Percentiles rank a stretch among this genome's conserved stretches.
These are phyloP conservation scores for Typha latifolia DNA, from an alignment of 176 grass and related monocot genomes.

Conservation along the genomic window DNA sequence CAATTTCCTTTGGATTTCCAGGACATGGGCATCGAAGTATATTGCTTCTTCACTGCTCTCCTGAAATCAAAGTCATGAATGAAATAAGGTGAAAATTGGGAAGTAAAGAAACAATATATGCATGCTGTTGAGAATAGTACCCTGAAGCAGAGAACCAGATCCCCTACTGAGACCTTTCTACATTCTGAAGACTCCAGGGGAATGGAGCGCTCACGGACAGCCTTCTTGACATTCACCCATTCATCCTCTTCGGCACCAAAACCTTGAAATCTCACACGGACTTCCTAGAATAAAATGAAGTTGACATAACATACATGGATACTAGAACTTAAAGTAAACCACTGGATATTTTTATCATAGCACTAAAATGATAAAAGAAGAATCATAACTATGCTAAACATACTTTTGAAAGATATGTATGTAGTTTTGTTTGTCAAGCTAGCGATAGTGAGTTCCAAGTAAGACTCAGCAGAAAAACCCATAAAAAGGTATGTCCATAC, in stretches of 20 bases:
- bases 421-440: no score
- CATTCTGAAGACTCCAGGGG: conserved; percentile 81
- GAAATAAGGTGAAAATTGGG: not conserved
- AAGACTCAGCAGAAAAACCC: no score
- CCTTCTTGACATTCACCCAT: conserved; percentile 80
- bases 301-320: conserved; percentile 7
- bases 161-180: conserved; percentile 39
- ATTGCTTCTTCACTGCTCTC: conserved; percentile 62
- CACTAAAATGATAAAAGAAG: not conserved
- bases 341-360: no score
- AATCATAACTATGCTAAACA: no score
- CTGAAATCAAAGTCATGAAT: conserved; percentile 24
- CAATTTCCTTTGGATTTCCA: conserved; percentile 56
- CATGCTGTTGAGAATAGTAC: not conserved
- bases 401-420: no score
- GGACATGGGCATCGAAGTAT: conserved; percentile 79
- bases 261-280: conserved; percentile 73
- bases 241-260: conserved; percentile 92
- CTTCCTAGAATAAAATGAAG: conserved; percentile 54
- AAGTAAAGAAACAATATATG: not conserved
- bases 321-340: not conserved
- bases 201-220: conserved; percentile 75
- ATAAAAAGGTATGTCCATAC: no score
- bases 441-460: no score
- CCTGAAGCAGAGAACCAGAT: conserved; percentile 88